Evolutionary conservation across 2,329 filamentous ascomycete genomes (phyloP).

Genomic region (Diaporthe eres): DNA sequence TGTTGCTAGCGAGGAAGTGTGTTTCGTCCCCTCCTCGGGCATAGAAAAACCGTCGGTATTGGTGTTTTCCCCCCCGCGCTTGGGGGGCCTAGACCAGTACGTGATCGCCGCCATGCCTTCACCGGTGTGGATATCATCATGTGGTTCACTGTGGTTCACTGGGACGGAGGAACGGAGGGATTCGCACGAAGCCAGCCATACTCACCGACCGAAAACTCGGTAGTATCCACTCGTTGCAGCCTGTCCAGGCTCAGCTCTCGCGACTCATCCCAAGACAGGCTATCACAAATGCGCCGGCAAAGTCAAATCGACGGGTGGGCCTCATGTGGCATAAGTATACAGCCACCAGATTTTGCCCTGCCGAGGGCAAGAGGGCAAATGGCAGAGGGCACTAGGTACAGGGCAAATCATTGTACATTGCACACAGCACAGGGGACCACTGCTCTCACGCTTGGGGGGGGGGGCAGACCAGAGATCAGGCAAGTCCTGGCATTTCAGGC

Average conservation of each 20-base stretch:
- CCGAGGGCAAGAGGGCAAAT: background rate
- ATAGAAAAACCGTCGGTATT: background rate
- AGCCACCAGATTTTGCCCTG: background rate
- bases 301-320: slow-evolving; percentile 8
- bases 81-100: slow-evolving; percentile 25
- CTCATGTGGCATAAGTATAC: background rate
- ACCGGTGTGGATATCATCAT: slow-evolving; percentile 40
- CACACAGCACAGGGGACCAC: background rate
- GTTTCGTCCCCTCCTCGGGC: background rate
- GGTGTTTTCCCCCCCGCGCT: slow-evolving; percentile 1
- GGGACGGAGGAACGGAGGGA: slow-evolving; percentile 16
- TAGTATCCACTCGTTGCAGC: background rate
- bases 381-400: background rate
- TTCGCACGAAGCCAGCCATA: slow-evolving; percentile 2
- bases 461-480: background rate
- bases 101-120: slow-evolving; percentile 32
- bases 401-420: background rate
- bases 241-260: background rate
- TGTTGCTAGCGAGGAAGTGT: background rate
- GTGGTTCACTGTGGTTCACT: slow-evolving; percentile 14
- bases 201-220: slow-evolving; percentile 20
- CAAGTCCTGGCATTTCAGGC: slow-evolving; percentile 1
- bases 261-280: background rate
- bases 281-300: slow-evolving; percentile 1
- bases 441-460: background rate